Evolutionary conservation across 1,284 basidiomycete species (phyloP).

Genomic region (Pseudozyma thailandica): DNA sequence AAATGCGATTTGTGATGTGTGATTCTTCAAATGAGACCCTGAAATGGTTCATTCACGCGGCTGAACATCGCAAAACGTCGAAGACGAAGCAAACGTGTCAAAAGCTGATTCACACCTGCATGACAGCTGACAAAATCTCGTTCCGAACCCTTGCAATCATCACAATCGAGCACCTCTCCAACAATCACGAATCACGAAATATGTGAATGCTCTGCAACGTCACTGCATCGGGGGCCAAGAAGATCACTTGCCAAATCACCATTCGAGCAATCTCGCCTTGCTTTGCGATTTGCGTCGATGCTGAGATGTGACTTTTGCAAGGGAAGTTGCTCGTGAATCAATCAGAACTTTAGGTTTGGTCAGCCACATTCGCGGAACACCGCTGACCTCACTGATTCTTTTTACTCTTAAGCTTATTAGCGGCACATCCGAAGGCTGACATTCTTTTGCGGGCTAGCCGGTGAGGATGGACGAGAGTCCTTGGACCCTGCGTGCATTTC

Average conservation of each 20-base stretch:
- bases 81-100: too few relatives aligned
- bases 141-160: slow-evolving; percentile 4
- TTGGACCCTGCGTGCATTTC: background rate
- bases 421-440: too few relatives aligned
- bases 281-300: too few relatives aligned
- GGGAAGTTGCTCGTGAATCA: slow-evolving; percentile 8
- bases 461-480: background rate
- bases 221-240: too few relatives aligned
- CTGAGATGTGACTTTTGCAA: background rate
- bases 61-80: slow-evolving; percentile 1
- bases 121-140: background rate
- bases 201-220: background rate
- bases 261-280: too few relatives aligned
- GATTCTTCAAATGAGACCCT: background rate
- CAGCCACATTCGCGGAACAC: background rate
- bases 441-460: slow-evolving; percentile 5
- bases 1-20: too few relatives aligned
- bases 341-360: slow-evolving; percentile 2
- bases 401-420: background rate
- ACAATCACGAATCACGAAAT: too few relatives aligned
- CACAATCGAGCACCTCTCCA: too few relatives aligned
- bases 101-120: slow-evolving; percentile 18
- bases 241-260: too few relatives aligned
- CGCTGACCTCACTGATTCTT: background rate
- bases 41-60: background rate